A percentile compares a stretch with the other conserved stretches of the same genome.
phyloP scores from a whole-genome alignment of 495 filamentous ascomycete genomes.

The Lophiostoma macrostomum region DNA sequence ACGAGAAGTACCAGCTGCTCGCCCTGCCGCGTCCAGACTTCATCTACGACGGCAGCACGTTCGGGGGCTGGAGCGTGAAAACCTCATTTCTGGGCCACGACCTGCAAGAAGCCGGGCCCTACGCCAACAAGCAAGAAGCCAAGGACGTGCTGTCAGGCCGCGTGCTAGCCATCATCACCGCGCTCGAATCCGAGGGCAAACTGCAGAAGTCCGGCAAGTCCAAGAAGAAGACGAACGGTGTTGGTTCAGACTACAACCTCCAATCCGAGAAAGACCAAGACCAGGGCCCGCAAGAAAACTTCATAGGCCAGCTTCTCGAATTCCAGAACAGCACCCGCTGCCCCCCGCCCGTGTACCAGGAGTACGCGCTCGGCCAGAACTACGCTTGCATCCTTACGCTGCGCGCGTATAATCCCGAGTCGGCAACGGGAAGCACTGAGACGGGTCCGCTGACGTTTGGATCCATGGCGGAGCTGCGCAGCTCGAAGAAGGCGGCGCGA shows the following conservation, averaged over 20 bases:
- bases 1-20: constrained; percentile 19
- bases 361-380: constrained; percentile 11
- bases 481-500: constrained; percentile 31
- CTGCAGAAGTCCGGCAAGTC: constrained; percentile 4
- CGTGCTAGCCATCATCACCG: constrained; percentile 6
- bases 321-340: constrained; percentile 8
- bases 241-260: neutral
- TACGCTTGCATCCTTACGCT: constrained; percentile 31
- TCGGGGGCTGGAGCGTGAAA: constrained; percentile 15
- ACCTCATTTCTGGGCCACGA: constrained; percentile 5
- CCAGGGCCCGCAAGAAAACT: too few species aligned
- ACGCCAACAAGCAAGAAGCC: constrained; percentile 23
- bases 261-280: too few species aligned
- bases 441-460: too few species aligned
- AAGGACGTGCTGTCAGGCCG: constrained; percentile 31
- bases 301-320: constrained; percentile 23
- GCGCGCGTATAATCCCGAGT: too few species aligned
- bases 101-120: neutral
- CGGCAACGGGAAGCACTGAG: too few species aligned
- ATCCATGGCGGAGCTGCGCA: constrained; percentile 6
- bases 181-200: constrained; percentile 7
- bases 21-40: constrained; percentile 1
- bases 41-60: neutral
- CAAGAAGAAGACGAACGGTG: neutral
- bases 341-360: constrained; percentile 16